Evolutionary conservation across 257 asterid species (phyloP), one percentile per base, ranked within the genome.

Genomic region (Solanum lignicaule): DNA sequence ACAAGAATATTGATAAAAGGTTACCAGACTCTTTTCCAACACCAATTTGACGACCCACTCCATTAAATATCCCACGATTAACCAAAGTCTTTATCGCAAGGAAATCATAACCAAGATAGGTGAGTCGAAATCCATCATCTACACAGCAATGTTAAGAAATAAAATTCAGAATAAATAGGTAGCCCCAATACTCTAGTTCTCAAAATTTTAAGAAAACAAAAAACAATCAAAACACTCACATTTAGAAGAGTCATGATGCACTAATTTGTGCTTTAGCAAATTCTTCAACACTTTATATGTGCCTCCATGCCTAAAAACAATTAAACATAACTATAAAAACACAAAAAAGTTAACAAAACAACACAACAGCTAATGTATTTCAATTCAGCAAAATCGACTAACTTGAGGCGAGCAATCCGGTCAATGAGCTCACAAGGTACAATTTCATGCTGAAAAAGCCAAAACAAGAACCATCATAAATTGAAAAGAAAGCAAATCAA

Each of bases 41-140:
- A 78, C 99, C 99, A 89, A 97, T 93, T 88, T 96, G 97, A 83
- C 99, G 98, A 73, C 99, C 99, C 92, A 97, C 98, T n/a, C 98
- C 88, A 86, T 88, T 85, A 84, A 97, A 95, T 69, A 97, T 95
- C 78, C 98, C 99, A 43, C 99, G 99, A 88, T 95, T 97, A 60
- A 97, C 99, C 97, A 97, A 39, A 27, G 98, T 90, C 92, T 95
- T 97, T 86, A 97, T 97, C 0, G 99, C 99, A 83, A 97, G 99
- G 91, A 94, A 97, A 91, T 97, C 99, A 87, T 97, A 97, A 83
- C 99, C 99, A 91, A 97, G 92, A 93, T 95, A 96, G 4, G 99
- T 97, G 86, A 97, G 94, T 85, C 99, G 94, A 92, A 95, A 97
- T 48, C 99, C 99, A 89, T 97, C 99, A 94, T 97, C 99, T 97